These are phyloP conservation scores for Daphne laureola DNA, from an alignment of 441 rosid genomes.

Conservation along the genomic window DNA sequence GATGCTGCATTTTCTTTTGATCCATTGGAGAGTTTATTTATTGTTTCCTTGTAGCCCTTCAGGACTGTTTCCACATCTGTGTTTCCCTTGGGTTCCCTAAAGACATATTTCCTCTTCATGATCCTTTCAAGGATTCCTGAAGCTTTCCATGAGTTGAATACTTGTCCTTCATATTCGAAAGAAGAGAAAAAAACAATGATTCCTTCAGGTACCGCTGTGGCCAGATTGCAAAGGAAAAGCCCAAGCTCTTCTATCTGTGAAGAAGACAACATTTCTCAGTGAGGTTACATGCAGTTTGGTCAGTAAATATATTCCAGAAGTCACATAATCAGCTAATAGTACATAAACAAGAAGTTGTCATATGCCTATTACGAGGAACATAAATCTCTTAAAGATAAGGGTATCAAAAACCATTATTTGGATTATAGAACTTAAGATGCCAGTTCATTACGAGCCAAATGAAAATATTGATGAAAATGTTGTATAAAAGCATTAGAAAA, in stretches of 20 bases:
- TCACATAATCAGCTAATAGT: too few species aligned
- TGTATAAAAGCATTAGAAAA: too few species aligned
- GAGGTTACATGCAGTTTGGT: too few species aligned
- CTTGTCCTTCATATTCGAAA: slow-evolving; percentile 76
- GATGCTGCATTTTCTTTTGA: slow-evolving; percentile 23
- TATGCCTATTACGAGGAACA: too few species aligned
- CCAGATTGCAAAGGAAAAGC: slow-evolving; percentile 80
- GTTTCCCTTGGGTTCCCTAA: slow-evolving; percentile 83
- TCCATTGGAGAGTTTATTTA: slow-evolving; percentile 25
- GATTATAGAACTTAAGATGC: too few species aligned
- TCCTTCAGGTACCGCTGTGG: slow-evolving; percentile 77
- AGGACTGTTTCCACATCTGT: slow-evolving; percentile 67
- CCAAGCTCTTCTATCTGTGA: slow-evolving; percentile 86
- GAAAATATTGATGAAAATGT: too few species aligned
- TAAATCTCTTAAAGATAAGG: too few species aligned
- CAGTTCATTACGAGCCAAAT: too few species aligned
- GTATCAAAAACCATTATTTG: too few species aligned
- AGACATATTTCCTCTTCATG: slow-evolving; percentile 61
- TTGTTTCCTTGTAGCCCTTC: slow-evolving; percentile 71
- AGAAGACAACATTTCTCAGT: too few species aligned
- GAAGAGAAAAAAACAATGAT: slow-evolving; percentile 93
- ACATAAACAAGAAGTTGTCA: too few species aligned
- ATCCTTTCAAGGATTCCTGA: slow-evolving; percentile 79
- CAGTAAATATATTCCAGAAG: too few species aligned
- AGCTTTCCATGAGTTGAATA: slow-evolving; percentile 69